Base-by-base conservation (phyloP, 106 monocot genomes). In the Phalaenopsis equestris region DNA sequence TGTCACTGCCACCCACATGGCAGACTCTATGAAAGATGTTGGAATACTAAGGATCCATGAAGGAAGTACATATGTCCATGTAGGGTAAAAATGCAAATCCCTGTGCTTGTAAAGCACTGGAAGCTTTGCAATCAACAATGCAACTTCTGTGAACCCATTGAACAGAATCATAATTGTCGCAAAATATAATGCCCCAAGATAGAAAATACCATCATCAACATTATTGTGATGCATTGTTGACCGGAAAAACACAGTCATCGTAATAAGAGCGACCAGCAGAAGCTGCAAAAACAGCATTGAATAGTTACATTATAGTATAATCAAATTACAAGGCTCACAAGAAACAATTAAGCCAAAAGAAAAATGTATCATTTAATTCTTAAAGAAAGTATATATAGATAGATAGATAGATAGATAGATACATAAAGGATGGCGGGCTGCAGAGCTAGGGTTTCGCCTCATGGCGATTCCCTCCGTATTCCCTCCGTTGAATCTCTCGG, bases 91-190 rank as follows among this genome's bases (percentile, higher is more conserved):
- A 77, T 99, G 91, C 80, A 93, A 82, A 81, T 99, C 99, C 79
- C 99, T 94, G 72, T 99, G 99, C 87, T 99, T 99, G 85, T 99
- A 99, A 82, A 99, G 83, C 37, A 93, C 90, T n/a, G 99, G 99
- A 86, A 99, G 93, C 79, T 95, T 99, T 75, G 88, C 83, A 72
- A 99, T 87, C 81, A 99, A 58, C 83, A 99, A 78, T 79, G 95
- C 85, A 84, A 99, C 99, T 90, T 99, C 99, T 6, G 99, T 99
- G 77, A 99, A 99, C 70, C 99, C 99, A 84, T 95, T 99, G 73
- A 99, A 99, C 10, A 99, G 81, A 80, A 99, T 95, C 93, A 99
- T 99, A 77, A 99, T 79, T 67, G 88, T 90, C 55, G 87, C 85
- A 82, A 99, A 99, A 86, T 99, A 99, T 41, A 99, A 52, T 21